These are phyloP conservation scores for Raphanus raphanistrum DNA, from an alignment of 345 rosid species.

Conservation along the genomic window DNA sequence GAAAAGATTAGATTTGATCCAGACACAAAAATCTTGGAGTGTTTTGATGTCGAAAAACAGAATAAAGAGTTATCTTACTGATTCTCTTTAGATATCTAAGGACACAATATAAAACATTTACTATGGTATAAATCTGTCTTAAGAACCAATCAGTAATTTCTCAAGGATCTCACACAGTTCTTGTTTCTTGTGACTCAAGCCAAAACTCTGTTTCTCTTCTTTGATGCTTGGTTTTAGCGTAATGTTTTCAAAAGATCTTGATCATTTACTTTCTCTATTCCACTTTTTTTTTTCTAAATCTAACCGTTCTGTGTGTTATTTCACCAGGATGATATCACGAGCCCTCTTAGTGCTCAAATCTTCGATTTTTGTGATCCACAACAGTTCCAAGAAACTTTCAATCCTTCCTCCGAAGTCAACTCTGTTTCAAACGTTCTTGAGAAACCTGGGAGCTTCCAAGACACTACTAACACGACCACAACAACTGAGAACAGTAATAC, in stretches of 20 bases:
- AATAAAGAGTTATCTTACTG: constrained; percentile 21
- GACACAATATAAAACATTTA: not conserved
- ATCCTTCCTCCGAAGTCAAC: constrained; percentile 61
- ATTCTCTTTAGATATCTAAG: constrained; percentile 18
- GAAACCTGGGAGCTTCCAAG: constrained; percentile 39
- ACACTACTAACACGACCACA: constrained; percentile 42
- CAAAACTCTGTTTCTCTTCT: constrained; percentile 11
- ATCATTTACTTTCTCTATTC: constrained; percentile 6
- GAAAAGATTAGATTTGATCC: constrained; percentile 24
- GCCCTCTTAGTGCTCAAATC: constrained; percentile 68
- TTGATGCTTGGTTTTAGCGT: constrained; percentile 37
- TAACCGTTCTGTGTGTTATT: not conserved
- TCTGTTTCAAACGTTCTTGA: constrained; percentile 49
- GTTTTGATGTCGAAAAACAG: constrained; percentile 30
- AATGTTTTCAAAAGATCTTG: constrained; percentile 7
- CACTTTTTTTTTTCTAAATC: not conserved
- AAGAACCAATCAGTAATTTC: not conserved
- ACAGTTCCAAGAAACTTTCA: constrained; percentile 57
- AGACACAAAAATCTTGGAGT: constrained; percentile 26
- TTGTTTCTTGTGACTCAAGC: constrained; percentile 35
- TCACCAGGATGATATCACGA: constrained; percentile 75
- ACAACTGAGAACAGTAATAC: constrained; percentile 31
- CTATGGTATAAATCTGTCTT: constrained; percentile 7
- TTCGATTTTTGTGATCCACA: constrained; percentile 66
- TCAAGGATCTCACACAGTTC: not conserved